These are phyloP conservation scores for Termitomyces sp. DNA, from an alignment of 1,284 basidiomycete genomes.

Conservation along the genomic window DNA sequence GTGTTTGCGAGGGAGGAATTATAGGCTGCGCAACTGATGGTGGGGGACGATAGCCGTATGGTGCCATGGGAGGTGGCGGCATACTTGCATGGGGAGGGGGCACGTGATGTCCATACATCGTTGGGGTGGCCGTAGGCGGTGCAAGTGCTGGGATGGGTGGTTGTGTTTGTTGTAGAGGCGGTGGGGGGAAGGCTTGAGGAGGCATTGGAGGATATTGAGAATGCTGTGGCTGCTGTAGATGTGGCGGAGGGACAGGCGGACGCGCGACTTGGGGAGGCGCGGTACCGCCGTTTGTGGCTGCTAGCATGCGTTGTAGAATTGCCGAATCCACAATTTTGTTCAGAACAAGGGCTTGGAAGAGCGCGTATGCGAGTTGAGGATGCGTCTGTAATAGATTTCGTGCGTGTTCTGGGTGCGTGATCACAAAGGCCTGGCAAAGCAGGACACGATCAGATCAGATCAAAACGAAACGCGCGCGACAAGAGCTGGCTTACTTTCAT, in stretches of 20 bases:
- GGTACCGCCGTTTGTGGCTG: slow-evolving; percentile 32
- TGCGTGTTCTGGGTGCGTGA: slow-evolving; percentile 89
- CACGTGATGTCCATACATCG: slow-evolving; percentile 27
- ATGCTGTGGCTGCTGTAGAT: slow-evolving; percentile 25
- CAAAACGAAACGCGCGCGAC: neutral
- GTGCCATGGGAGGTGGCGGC: slow-evolving; percentile 28
- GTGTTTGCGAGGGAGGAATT: slow-evolving; percentile 22
- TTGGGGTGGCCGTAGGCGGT: slow-evolving; percentile 26
- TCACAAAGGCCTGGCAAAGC: slow-evolving; percentile 73
- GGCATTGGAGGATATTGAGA: slow-evolving; percentile 29
- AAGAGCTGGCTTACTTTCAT: slow-evolving; percentile 77
- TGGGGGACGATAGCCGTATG: slow-evolving; percentile 40
- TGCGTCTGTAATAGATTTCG: slow-evolving; percentile 73
- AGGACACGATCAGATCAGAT: slow-evolving; percentile 2
- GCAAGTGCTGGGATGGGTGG: slow-evolving; percentile 27
- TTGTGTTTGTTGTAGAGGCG: slow-evolving; percentile 33
- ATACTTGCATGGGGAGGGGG: slow-evolving; percentile 31
- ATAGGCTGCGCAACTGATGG: slow-evolving; percentile 22
- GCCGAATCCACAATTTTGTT: slow-evolving; percentile 93
- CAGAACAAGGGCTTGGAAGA: slow-evolving; percentile 92
- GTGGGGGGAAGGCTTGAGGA: slow-evolving; percentile 31
- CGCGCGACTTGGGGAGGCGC: slow-evolving; percentile 24
- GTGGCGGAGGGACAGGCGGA: slow-evolving; percentile 20
- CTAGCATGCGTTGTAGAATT: slow-evolving; percentile 72
- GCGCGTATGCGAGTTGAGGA: slow-evolving; percentile 92